phyloP scores from a whole-genome alignment of 2,329 filamentous ascomycete species.

The Aspergillus nomiae region DNA sequence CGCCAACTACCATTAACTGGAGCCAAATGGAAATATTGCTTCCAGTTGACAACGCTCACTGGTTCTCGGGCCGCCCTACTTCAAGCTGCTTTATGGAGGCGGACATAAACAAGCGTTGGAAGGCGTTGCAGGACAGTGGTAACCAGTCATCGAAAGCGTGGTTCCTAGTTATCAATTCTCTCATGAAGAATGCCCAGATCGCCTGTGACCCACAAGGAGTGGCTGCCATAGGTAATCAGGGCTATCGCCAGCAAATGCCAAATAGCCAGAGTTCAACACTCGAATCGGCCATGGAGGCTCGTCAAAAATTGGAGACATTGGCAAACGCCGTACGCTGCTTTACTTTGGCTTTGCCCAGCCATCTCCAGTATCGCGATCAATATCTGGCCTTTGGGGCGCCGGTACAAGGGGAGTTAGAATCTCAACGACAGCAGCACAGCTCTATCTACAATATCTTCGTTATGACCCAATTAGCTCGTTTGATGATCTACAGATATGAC shows the following conservation, averaged over 20 bases:
- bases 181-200: constrained; percentile 41
- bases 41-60: constrained; percentile 38
- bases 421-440: constrained; percentile 28
- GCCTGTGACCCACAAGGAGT: constrained; percentile 5
- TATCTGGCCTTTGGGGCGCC: constrained; percentile 30
- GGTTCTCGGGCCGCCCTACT: constrained; percentile 30
- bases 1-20: constrained; percentile 41
- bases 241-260: not conserved
- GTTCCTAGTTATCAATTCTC: constrained; percentile 44
- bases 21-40: constrained; percentile 39
- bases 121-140: constrained; percentile 29
- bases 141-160: constrained; percentile 41
- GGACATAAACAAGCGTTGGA: constrained; percentile 36
- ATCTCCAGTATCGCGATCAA: constrained; percentile 33
- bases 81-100: constrained; percentile 31
- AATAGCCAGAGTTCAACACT: not conserved
- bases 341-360: constrained; percentile 29
- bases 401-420: constrained; percentile 10
- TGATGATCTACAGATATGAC: constrained; percentile 36
- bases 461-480: constrained; percentile 36
- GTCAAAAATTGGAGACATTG: constrained; percentile 31
- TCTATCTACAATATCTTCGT: constrained; percentile 36
- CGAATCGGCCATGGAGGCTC: constrained; percentile 13
- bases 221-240: constrained; percentile 5
- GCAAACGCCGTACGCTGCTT: constrained; percentile 36